Evolutionary conservation across 306 rosid species (phyloP).

Genomic region (Glycine soja): DNA sequence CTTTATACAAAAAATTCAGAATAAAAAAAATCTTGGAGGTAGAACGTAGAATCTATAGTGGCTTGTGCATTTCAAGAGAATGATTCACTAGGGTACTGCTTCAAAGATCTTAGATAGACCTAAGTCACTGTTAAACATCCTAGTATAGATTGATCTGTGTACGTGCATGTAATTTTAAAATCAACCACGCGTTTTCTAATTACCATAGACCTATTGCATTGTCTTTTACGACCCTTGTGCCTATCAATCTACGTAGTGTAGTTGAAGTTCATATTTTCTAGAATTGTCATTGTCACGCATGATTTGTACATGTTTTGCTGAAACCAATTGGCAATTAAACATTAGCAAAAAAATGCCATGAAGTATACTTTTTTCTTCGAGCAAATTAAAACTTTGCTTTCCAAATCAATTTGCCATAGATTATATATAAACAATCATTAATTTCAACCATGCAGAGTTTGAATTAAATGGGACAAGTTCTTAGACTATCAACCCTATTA

Average conservation of each 20-base stretch:
- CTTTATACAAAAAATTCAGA: too few species aligned
- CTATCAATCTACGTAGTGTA: background rate
- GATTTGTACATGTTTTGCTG: slow-evolving; percentile 7
- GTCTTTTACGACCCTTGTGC: background rate
- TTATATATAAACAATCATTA: slow-evolving; percentile 1
- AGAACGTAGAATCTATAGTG: background rate
- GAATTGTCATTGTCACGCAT: slow-evolving; percentile 10
- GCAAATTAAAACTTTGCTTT: slow-evolving; percentile 21
- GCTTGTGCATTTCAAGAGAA: background rate
- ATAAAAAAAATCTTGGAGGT: too few species aligned
- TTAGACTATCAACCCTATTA: slow-evolving; percentile 10
- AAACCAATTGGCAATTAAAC: slow-evolving; percentile 31
- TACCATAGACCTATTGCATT: background rate
- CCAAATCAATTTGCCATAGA: background rate
- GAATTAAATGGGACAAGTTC: background rate
- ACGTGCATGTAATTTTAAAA: background rate
- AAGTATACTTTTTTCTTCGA: background rate
- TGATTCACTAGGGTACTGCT: background rate
- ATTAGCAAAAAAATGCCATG: slow-evolving; percentile 14
- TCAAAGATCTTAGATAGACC: background rate
- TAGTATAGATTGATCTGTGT: background rate
- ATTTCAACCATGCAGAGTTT: slow-evolving; percentile 14
- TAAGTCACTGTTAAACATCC: background rate
- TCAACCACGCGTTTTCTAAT: background rate
- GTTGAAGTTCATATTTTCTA: slow-evolving; percentile 22